phyloP scores from a whole-genome alignment of 306 rosid genomes.

The Rosa persica region DNA sequence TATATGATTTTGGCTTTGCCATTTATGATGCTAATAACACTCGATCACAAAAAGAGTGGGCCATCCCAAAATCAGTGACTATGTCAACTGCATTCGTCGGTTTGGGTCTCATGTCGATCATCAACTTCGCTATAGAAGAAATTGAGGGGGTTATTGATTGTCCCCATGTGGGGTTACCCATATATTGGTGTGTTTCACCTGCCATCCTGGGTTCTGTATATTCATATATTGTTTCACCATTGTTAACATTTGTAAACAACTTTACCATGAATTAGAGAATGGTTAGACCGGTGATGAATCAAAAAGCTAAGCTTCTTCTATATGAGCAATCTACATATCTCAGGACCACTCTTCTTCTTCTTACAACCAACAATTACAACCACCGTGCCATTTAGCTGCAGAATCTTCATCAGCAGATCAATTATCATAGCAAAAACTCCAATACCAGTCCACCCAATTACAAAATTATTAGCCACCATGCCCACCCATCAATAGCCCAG shows the following conservation, averaged over 20 bases:
- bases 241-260: constrained; percentile 40
- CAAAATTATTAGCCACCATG: no score
- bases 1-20: constrained; percentile 56
- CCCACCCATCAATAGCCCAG: no score
- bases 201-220: constrained; percentile 88
- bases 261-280: constrained; percentile 27
- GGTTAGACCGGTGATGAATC: constrained; percentile 28
- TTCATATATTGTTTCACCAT: constrained; percentile 62
- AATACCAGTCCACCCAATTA: no score
- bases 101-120: constrained; percentile 83
- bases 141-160: constrained; percentile 76
- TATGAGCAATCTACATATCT: no score
- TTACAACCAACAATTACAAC: no score
- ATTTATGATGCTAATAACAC: constrained; percentile 33
- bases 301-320: no score
- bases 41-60: constrained; percentile 59
- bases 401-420: no score
- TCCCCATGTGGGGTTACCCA: constrained; percentile 71
- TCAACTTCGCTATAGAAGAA: constrained; percentile 91
- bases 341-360: no score
- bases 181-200: constrained; percentile 75
- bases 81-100: constrained; percentile 75
- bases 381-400: no score
- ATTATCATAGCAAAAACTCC: no score
- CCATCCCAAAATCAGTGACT: constrained; percentile 80